Evolutionary conservation across 345 rosid species (phyloP).

Genomic region (Geranium brycei): DNA sequence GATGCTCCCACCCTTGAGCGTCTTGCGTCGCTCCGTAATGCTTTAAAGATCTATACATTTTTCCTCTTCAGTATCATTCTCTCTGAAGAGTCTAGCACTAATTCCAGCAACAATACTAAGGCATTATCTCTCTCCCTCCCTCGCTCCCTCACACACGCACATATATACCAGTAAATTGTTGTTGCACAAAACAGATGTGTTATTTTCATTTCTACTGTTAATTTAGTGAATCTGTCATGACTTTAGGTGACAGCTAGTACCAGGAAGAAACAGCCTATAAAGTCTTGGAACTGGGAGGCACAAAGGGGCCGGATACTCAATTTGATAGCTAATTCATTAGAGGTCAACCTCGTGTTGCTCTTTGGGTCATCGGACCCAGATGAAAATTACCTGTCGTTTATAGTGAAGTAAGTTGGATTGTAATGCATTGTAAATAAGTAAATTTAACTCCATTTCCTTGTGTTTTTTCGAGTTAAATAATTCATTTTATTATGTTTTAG

Average conservation of each 20-base stretch:
- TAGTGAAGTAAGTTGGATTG: slow-evolving; percentile 46
- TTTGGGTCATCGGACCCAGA: slow-evolving; percentile 76
- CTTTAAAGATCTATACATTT: slow-evolving; percentile 77
- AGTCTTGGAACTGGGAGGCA: slow-evolving; percentile 81
- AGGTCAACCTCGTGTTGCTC: slow-evolving; percentile 74
- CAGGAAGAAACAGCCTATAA: slow-evolving; percentile 54
- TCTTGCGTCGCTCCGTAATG: slow-evolving; percentile 65
- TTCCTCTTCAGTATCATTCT: slow-evolving; percentile 57
- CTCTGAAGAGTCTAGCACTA: slow-evolving; percentile 39
- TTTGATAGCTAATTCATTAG: slow-evolving; percentile 82
- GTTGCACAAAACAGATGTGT: background rate
- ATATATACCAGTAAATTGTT: background rate
- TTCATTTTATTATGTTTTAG: slow-evolving; percentile 29
- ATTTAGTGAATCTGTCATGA: slow-evolving; percentile 10
- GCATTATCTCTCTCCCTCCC: slow-evolving; percentile 16
- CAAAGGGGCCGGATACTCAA: slow-evolving; percentile 75
- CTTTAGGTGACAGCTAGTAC: slow-evolving; percentile 38
- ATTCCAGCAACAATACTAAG: slow-evolving; percentile 40
- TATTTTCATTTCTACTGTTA: background rate
- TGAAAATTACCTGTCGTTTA: slow-evolving; percentile 80
- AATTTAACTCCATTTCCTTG: background rate
- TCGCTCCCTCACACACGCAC: background rate
- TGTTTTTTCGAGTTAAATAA: slow-evolving; percentile 4
- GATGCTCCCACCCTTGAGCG: slow-evolving; percentile 40
- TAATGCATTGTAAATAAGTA: background rate